A percentile compares a stretch with the other conserved stretches of the same genome.
Conservation (phyloP, 2,329 filamentous ascomycete genomes). For the Leptographium lundbergii region DNA sequence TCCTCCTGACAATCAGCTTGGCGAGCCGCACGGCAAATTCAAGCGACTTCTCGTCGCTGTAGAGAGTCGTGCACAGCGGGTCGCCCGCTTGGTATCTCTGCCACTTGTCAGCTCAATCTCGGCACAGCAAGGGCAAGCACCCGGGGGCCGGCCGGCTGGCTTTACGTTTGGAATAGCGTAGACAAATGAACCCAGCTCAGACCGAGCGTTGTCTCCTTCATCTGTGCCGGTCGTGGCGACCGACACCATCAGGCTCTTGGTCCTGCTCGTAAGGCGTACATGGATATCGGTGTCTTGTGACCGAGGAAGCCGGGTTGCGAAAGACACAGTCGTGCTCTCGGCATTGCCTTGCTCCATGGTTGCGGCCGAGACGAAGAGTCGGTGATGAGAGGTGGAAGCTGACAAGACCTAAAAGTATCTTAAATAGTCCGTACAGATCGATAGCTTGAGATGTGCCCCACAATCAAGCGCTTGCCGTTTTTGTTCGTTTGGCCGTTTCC, state of each 20-base stretch:
- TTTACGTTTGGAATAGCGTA: constrained; percentile 84
- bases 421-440: no score
- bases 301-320: constrained; percentile 48
- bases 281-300: constrained; percentile 49
- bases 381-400: neutral
- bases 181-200: constrained; percentile 74
- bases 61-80: constrained; percentile 68
- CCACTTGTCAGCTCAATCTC: neutral
- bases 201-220: constrained; percentile 28
- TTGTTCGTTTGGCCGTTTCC: no score
- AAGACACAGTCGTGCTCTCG: constrained; percentile 22
- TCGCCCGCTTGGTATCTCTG: constrained; percentile 43
- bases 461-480: neutral
- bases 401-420: neutral
- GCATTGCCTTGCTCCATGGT: neutral
- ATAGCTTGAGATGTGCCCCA: neutral
- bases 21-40: constrained; percentile 82
- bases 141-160: constrained; percentile 10
- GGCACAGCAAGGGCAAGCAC: neutral
- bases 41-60: constrained; percentile 59
- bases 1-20: constrained; percentile 65
- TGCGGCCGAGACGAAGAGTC: neutral
- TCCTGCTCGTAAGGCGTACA: constrained; percentile 43
- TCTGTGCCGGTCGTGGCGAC: constrained; percentile 40
- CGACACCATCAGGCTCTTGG: constrained; percentile 47